Evolutionary conservation across 176 grass and related monocot genomes (phyloP), one percentile per base, ranked within the genome.

Genomic region (Alopecurus myosuroides): DNA sequence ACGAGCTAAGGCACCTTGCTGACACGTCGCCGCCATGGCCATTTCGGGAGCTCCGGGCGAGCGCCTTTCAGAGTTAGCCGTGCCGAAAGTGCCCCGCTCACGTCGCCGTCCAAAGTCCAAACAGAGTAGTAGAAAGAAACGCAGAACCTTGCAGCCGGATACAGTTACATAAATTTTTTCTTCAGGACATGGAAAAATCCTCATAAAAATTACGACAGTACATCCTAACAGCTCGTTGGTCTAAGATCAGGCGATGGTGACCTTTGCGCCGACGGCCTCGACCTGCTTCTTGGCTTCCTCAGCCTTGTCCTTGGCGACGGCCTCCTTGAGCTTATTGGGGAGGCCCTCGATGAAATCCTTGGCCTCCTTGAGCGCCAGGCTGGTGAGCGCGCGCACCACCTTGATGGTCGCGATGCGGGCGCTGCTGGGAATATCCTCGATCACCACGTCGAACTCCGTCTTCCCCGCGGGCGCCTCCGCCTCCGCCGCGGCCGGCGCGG

Each of bases 271-370:
- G 46, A 70, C 91, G 66, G 81, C 87, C 84, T 89, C 91, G 19
- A 92, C 84, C 50, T 89, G 80, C 75, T 92, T 92, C 84, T 89
- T 89, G 57, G 69, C 76, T 1, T 81, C 45, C 74, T 92, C 90
- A 11, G 90, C 87, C 58, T 92, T 87, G 58, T 92, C 87, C 88
- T 89, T 89, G 45, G 57, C 35, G 37, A 89, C 79, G 44, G 66
- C 87, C 84, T 92, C 90, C 84, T 89, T 92, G 56, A 87, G 74
- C 84, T 89, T 92, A 87, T 92, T 92, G 25, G 91, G 91, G 50
- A 92, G 83, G 9, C 84, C 87, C 69, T 92, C 84, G 42, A 92
- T 92, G 66, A 92, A 78, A 71, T 89, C 87, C n/a, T n/a, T n/a
- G n/a, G n/a, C n/a, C n/a, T n/a, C n/a, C n/a, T n/a, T n/a, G n/a